phyloP scores from a whole-genome alignment of 2,329 filamentous ascomycete genomes.

The Ophiostoma novo-ulmi region DNA sequence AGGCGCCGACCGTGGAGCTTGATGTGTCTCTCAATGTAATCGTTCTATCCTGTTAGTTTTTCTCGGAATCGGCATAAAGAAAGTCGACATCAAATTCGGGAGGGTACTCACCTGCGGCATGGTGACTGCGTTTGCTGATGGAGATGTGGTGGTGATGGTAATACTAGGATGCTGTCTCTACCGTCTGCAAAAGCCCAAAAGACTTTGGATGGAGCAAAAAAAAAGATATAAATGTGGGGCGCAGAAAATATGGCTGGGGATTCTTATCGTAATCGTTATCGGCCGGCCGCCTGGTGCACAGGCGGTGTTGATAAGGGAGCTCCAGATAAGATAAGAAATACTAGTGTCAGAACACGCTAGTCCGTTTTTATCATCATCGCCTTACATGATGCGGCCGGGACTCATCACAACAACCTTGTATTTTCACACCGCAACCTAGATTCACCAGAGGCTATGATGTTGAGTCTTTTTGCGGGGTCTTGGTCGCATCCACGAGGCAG shows the following conservation, averaged over 20 bases:
- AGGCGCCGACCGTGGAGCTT: constrained; percentile 51
- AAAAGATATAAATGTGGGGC: not conserved
- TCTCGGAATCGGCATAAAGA: not conserved
- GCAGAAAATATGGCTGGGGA: not conserved
- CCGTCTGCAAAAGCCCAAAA: constrained; percentile 10
- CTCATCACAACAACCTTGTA: too few species aligned
- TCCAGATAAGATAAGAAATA: not conserved
- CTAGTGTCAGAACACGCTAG: not conserved
- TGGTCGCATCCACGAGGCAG: too few species aligned
- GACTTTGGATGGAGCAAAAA: constrained; percentile 5
- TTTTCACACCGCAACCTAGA: too few species aligned
- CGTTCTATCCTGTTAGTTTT: constrained; percentile 53
- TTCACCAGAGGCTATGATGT: too few species aligned
- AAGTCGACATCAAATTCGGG: not conserved
- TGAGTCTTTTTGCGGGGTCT: too few species aligned
- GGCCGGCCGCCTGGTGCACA: too few species aligned
- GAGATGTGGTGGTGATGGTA: not conserved
- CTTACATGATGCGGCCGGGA: not conserved
- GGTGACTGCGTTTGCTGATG: constrained; percentile 8
- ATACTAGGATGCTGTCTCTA: constrained; percentile 4
- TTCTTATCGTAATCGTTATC: constrained; percentile 10
- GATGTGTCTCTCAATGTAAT: constrained; percentile 74
- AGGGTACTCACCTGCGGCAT: constrained; percentile 15
- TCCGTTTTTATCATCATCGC: not conserved
- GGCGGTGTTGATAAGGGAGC: constrained; percentile 1